Evolutionary conservation across 148 eudicot genomes (phyloP).

Genomic region (Vaccinium macrocarpon): DNA sequence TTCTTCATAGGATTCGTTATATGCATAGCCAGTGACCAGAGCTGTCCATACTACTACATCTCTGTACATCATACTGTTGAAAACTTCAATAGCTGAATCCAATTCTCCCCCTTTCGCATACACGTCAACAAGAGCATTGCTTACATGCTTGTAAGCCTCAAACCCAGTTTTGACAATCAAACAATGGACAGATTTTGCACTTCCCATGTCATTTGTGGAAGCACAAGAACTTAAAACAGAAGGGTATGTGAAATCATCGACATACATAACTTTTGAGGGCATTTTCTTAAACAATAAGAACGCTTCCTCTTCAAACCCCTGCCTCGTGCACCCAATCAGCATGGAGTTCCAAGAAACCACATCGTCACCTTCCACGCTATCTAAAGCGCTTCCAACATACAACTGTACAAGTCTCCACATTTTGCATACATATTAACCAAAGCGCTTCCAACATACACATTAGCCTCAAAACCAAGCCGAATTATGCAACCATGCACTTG

Average conservation of each 20-base stretch:
- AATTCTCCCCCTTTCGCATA: conserved; percentile 62
- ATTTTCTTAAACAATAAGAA: conserved; percentile 51
- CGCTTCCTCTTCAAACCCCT: conserved; percentile 56
- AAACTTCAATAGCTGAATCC: conserved; percentile 41
- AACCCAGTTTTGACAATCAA: conserved; percentile 66
- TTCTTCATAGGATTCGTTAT: conserved; percentile 49
- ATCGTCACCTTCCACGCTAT: conserved; percentile 37
- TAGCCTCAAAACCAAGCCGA: conserved; percentile 48
- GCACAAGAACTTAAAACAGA: conserved; percentile 61
- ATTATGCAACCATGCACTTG: conserved; percentile 64
- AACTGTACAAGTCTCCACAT: conserved; percentile 57
- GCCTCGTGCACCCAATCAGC: conserved; percentile 63
- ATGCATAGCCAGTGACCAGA: conserved; percentile 53
- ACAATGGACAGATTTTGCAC: conserved; percentile 54
- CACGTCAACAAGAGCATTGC: conserved; percentile 78
- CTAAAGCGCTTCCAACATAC: conserved; percentile 48
- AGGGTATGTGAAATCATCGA: conserved; percentile 71
- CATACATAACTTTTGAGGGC: conserved; percentile 46
- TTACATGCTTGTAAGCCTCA: conserved; percentile 45
- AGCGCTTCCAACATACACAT: conserved; percentile 55
- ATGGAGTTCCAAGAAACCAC: conserved; percentile 76
- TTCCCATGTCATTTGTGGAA: conserved; percentile 32
- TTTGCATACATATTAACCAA: conserved; percentile 80
- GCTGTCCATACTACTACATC: conserved; percentile 82
- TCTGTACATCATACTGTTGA: conserved; percentile 37